phyloP scores from a whole-genome alignment of 257 asterid genomes.

The Solanum pennellii region DNA sequence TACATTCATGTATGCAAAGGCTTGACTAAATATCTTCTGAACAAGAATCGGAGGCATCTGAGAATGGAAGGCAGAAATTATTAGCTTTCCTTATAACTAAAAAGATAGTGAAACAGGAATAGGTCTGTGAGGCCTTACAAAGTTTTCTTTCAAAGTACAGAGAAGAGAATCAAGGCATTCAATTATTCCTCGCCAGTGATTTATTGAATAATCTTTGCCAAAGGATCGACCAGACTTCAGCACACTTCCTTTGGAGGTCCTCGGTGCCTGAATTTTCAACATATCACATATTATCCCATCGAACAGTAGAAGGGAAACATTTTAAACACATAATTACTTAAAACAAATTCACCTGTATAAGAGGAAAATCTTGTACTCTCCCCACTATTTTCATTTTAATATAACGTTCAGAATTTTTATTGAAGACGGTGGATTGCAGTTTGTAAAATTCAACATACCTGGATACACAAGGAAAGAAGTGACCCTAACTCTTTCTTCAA shows the following conservation, averaged over 20 bases:
- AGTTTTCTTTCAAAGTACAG: conserved; percentile 69
- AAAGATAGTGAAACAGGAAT: neutral
- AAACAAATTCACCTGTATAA: neutral
- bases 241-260: conserved; percentile 69
- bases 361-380: neutral
- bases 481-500: conserved; percentile 76
- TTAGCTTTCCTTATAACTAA: neutral
- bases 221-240: conserved; percentile 87
- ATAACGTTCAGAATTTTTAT: neutral
- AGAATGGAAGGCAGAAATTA: conserved; percentile 1
- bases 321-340: neutral
- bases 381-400: neutral
- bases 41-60: conserved; percentile 88
- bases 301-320: neutral
- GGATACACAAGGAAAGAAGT: conserved; percentile 73
- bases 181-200: conserved; percentile 81
- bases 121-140: conserved; percentile 31
- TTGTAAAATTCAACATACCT: conserved; percentile 32
- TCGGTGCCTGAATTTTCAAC: conserved; percentile 59
- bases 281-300: neutral
- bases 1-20: conserved; percentile 68
- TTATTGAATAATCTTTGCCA: conserved; percentile 55
- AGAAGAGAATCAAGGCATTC: conserved; percentile 86
- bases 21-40: conserved; percentile 79
- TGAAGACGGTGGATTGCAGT: neutral